A percentile compares a stretch with the other conserved stretches of the same genome.
phyloP scores from a whole-genome alignment of 192 early-diverging fungal species.

The Gryganskiella cystojenkinii region DNA sequence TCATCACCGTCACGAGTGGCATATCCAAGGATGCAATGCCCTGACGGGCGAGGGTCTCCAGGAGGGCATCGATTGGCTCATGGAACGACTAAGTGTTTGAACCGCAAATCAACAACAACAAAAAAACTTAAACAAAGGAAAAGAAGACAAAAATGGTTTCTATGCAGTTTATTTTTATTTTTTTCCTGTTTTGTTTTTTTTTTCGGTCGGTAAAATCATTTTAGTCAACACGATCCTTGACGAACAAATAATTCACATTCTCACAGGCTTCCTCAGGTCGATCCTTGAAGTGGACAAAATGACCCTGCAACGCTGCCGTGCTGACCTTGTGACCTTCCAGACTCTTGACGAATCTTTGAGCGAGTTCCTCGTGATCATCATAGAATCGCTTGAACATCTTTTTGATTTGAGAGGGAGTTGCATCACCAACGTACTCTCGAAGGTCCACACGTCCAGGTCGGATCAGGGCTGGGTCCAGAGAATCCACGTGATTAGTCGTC shows the following conservation, averaged over 20 bases:
- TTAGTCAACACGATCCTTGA: slow-evolving; percentile 10
- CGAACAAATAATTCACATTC: slow-evolving; percentile 35
- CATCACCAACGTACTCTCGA: slow-evolving; percentile 80
- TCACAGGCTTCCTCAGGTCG: slow-evolving; percentile 76
- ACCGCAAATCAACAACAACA: no score
- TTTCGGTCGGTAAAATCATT: neutral
- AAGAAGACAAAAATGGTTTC: no score
- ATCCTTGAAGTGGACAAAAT: slow-evolving; percentile 92
- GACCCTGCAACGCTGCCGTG: slow-evolving; percentile 93
- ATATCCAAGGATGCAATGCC: no score
- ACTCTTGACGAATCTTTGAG: slow-evolving; percentile 74
- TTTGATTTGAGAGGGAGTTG: slow-evolving; percentile 71
- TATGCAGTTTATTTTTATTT: no score
- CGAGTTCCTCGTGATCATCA: slow-evolving; percentile 63
- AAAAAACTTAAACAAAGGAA: no score
- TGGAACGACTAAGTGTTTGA: no score
- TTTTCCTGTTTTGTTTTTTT: no score
- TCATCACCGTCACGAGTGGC: no score
- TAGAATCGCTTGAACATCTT: slow-evolving; percentile 88
- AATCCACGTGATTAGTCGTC: slow-evolving; percentile 90
- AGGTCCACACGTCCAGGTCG: slow-evolving; percentile 85
- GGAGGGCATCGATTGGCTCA: no score
- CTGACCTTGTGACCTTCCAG: slow-evolving; percentile 69
- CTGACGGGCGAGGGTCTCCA: no score
- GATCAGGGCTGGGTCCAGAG: slow-evolving; percentile 81